phyloP scores from a whole-genome alignment of 495 filamentous ascomycete genomes.

The Podospora comata region DNA sequence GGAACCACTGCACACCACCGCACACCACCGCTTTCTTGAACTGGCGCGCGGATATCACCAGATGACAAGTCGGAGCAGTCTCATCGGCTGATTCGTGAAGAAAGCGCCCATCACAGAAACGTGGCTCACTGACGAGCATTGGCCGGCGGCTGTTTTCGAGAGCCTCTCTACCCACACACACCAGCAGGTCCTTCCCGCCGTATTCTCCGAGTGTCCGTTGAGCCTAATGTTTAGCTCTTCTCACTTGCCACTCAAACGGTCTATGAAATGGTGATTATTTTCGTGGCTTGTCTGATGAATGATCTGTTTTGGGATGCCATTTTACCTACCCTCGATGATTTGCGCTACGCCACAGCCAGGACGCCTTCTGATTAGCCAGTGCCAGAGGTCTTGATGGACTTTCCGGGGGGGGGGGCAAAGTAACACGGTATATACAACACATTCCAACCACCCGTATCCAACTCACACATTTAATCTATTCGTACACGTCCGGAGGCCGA shows the following conservation, averaged over 20 bases:
- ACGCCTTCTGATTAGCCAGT: background rate
- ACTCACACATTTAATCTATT: constrained; percentile 5
- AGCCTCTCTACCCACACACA: background rate
- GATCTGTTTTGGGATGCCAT: background rate
- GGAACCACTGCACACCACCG: background rate
- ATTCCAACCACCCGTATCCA: constrained; percentile 7
- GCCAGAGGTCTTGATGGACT: background rate
- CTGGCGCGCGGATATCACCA: constrained; percentile 20
- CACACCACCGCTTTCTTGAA: background rate
- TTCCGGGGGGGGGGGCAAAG: background rate
- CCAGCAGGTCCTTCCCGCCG: background rate
- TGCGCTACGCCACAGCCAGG: background rate
- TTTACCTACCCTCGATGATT: background rate
- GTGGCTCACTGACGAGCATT: constrained; percentile 1
- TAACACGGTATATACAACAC: background rate
- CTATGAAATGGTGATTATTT: background rate
- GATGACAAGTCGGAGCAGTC: background rate
- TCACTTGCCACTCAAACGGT: background rate
- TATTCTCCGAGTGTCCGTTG: background rate
- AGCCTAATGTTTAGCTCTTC: background rate
- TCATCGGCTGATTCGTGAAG: constrained; percentile 17
- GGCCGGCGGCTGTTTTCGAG: background rate
- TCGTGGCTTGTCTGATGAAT: background rate
- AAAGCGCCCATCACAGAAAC: constrained; percentile 11
- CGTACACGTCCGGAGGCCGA: constrained; percentile 1